Evolutionary conservation across 805 yeast genomes (phyloP).

Genomic region (Myxozyma mucilagina): DNA sequence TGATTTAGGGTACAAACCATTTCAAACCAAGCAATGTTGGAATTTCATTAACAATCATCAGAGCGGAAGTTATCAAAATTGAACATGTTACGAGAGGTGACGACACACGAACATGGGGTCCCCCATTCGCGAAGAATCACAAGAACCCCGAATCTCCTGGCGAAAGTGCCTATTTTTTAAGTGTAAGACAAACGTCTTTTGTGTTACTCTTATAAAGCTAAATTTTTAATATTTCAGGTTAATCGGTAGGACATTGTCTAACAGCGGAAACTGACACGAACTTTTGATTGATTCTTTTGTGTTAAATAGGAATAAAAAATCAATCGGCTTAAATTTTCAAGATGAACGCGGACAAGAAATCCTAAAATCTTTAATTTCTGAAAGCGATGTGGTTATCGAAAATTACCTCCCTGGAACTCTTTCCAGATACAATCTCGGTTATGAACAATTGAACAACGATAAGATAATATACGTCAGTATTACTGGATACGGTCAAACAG

Average conservation of each 20-base stretch:
- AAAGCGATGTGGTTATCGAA: constrained; percentile 44
- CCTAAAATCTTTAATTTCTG: constrained; percentile 36
- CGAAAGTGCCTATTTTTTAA: constrained; percentile 45
- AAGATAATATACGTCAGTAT: constrained; percentile 43
- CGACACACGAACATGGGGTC: constrained; percentile 49
- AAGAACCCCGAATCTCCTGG: constrained; percentile 31
- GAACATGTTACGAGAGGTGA: constrained; percentile 48
- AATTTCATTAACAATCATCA: background rate
- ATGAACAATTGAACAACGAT: constrained; percentile 35
- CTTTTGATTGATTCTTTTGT: background rate
- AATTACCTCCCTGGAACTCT: constrained; percentile 45
- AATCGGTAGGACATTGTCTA: constrained; percentile 11
- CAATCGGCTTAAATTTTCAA: constrained; percentile 44
- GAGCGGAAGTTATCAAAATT: constrained; percentile 47
- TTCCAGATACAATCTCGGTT: constrained; percentile 42
- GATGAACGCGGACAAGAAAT: constrained; percentile 40
- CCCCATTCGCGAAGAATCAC: constrained; percentile 42
- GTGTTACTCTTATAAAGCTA: background rate
- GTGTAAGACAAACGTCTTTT: constrained; percentile 32
- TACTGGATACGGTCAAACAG: constrained; percentile 48
- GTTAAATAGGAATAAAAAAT: constrained; percentile 42
- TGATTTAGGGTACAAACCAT: constrained; percentile 39
- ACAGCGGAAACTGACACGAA: background rate
- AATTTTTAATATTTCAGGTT: constrained; percentile 2
- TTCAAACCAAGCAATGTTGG: background rate